phyloP scores from a whole-genome alignment of 2,329 filamentous ascomycete genomes.

The Xylaria sp. region DNA sequence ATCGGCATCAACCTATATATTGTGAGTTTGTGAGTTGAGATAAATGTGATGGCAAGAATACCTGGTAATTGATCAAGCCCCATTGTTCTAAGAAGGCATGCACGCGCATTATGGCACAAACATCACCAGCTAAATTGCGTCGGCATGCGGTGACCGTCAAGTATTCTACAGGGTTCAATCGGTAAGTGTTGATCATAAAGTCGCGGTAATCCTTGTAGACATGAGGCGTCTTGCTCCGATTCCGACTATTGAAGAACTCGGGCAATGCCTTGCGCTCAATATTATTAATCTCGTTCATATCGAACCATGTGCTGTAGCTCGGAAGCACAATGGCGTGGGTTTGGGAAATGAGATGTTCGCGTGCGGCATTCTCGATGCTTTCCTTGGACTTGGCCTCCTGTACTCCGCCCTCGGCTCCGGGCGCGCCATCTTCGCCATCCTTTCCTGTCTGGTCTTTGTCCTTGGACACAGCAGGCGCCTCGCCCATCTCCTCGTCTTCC shows the following conservation, averaged over 20 bases:
- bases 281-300: slow-evolving; percentile 90
- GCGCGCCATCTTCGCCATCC: slow-evolving; percentile 52
- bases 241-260: slow-evolving; percentile 98
- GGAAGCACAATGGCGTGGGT: slow-evolving; percentile 95
- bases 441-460: slow-evolving; percentile 49
- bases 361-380: slow-evolving; percentile 81
- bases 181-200: slow-evolving; percentile 99
- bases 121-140: slow-evolving; percentile 92
- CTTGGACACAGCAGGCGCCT: slow-evolving; percentile 61
- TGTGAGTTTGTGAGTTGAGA: slow-evolving; percentile 37
- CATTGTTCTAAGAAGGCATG: slow-evolving; percentile 98
- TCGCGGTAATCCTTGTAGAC: slow-evolving; percentile 99
- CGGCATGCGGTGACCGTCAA: slow-evolving; percentile 95
- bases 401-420: slow-evolving; percentile 53
- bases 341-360: slow-evolving; percentile 89
- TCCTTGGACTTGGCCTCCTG: slow-evolving; percentile 76
- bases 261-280: slow-evolving; percentile 94
- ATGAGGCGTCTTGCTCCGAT: slow-evolving; percentile 95
- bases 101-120: slow-evolving; percentile 98
- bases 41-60: slow-evolving; percentile 48
- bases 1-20: slow-evolving; percentile 84
- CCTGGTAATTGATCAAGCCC: slow-evolving; percentile 99
- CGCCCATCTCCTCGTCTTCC: slow-evolving; percentile 84
- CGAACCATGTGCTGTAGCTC: slow-evolving; percentile 98
- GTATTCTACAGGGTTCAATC: slow-evolving; percentile 93